Conservation (phyloP, 768 basidiomycete species). For the Lepiota brunneoincarnata region DNA sequence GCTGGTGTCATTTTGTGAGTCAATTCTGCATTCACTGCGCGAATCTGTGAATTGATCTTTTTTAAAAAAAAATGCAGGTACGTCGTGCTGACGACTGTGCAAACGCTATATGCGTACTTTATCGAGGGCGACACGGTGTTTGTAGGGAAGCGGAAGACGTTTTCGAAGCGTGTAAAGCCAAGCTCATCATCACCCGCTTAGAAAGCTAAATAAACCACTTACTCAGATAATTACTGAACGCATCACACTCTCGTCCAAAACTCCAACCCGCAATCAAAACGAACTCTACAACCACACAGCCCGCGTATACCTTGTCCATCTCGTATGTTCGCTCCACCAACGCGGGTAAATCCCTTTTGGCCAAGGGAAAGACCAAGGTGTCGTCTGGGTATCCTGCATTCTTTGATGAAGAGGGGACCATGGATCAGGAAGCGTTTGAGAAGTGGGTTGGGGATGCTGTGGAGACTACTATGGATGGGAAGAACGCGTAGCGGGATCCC, state of each 20-base stretch:
- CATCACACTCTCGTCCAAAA: slow-evolving; percentile 73
- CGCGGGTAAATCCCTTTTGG: slow-evolving; percentile 82
- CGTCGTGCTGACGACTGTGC: slow-evolving; percentile 63
- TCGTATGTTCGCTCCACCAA: slow-evolving; percentile 78
- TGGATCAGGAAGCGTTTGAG: slow-evolving; percentile 77
- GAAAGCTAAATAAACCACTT: no score
- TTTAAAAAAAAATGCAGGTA: slow-evolving; percentile 61
- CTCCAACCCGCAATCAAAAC: slow-evolving; percentile 48
- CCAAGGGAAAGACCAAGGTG: slow-evolving; percentile 59
- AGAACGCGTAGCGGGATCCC: slow-evolving; percentile 33
- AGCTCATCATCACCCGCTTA: slow-evolving; percentile 10
- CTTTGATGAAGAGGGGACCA: slow-evolving; percentile 76
- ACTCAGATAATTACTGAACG: slow-evolving; percentile 86
- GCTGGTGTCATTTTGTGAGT: slow-evolving; percentile 76
- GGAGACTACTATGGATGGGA: slow-evolving; percentile 70
- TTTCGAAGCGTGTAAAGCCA: slow-evolving; percentile 76
- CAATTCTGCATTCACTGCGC: background rate
- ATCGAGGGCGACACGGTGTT: slow-evolving; percentile 84
- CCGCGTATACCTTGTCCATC: slow-evolving; percentile 65
- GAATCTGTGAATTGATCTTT: background rate
- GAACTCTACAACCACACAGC: slow-evolving; percentile 34
- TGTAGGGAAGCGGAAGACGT: slow-evolving; percentile 85
- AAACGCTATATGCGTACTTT: slow-evolving; percentile 83
- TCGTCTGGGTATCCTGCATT: slow-evolving; percentile 64
- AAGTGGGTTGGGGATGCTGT: slow-evolving; percentile 76